Percentiles rank a stretch among this genome's conserved stretches.
These are phyloP conservation scores for Pseudodiploospora longispora DNA, from an alignment of 2,329 filamentous ascomycete genomes.

Conservation along the genomic window DNA sequence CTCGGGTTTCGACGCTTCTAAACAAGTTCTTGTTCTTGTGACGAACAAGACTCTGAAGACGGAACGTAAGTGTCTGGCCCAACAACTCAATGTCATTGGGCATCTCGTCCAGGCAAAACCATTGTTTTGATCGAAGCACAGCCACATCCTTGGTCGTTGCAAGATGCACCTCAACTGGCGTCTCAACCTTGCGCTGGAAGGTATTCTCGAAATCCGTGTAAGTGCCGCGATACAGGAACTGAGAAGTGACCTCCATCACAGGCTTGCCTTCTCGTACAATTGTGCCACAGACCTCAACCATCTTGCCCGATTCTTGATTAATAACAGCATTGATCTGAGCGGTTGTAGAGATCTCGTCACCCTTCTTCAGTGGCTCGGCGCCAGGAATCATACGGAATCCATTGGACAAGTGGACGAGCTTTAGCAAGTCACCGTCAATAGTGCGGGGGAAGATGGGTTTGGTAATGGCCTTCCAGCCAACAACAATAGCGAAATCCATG, in stretches of 20 bases:
- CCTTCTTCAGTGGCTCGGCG: slow-evolving; percentile 90
- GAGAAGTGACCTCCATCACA: slow-evolving; percentile 97
- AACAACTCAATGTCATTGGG: slow-evolving; percentile 73
- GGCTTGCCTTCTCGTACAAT: slow-evolving; percentile 75
- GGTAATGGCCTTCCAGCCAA: slow-evolving; percentile 97
- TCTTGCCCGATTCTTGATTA: slow-evolving; percentile 97
- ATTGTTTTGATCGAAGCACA: slow-evolving; percentile 91
- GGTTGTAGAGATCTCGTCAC: slow-evolving; percentile 83
- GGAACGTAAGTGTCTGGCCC: slow-evolving; percentile 91
- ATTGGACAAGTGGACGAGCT: slow-evolving; percentile 94
- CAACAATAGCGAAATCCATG: slow-evolving; percentile 99
- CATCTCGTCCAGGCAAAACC: slow-evolving; percentile 76
- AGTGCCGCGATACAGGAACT: slow-evolving; percentile 90
- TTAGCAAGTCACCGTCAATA: slow-evolving; percentile 92
- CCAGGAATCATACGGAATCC: slow-evolving; percentile 97
- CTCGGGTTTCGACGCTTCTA: slow-evolving; percentile 83
- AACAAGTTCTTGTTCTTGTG: slow-evolving; percentile 95
- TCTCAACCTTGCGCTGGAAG: slow-evolving; percentile 95
- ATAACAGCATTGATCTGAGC: slow-evolving; percentile 96
- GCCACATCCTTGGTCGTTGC: slow-evolving; percentile 85
- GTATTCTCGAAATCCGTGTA: slow-evolving; percentile 97
- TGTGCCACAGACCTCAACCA: slow-evolving; percentile 99
- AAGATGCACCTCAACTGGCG: slow-evolving; percentile 86
- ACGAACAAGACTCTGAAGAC: slow-evolving; percentile 79
- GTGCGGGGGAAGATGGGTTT: slow-evolving; percentile 97